Base-by-base conservation (phyloP, 2,329 filamentous ascomycete species). In the Tolypocladium album region DNA sequence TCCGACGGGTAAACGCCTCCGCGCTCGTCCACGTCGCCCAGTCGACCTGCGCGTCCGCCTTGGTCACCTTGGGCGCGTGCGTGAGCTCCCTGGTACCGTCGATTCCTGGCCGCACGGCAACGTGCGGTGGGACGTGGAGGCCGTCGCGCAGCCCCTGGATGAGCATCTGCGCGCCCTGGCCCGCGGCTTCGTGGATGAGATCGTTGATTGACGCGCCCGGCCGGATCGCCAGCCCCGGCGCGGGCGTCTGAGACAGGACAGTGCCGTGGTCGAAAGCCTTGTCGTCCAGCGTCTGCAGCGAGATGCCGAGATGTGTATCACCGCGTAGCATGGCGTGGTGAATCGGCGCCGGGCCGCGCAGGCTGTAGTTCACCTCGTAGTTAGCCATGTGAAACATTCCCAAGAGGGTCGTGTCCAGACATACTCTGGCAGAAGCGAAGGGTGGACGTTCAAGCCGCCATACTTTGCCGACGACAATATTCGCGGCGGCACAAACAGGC, bases 371-470 rank as follows among this genome's bases (percentile, higher is more conserved):
- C 31, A 8, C 8, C 11, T 55, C 50, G 31, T 22, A 22, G 50
- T 55, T 38, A 55, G 50, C 50, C 50, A 38, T 4, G 3, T 7
- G 31, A 9, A 22, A 11, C 6, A 8, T 3, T 36, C 4, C 50
- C 50, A 2, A n/a, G 31, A 22, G 3, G 5, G 6, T 38, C n/a
- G 31, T 11, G 50, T 4, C 17, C 36, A 7, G 8, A 69, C 78
- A 65, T 78, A 90, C 86, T 94, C 88, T 4, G 92, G 93, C 17
- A 99, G 82, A 36, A 97, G 75, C 0, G 93, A 97, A 1, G 94
- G 94, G 69, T 99, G 94, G 2, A 99, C 82, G 72, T 99, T 99
- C 3, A 99, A 76, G 0, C 94, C 94, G 52, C 92, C 92, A 74
- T 95, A 96, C 66, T 82, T 84, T 31, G 89, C 84, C 1, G 76